Conservation (phyloP, 2,329 filamentous ascomycete genomes). For the Trichoderma endophyticum region DNA sequence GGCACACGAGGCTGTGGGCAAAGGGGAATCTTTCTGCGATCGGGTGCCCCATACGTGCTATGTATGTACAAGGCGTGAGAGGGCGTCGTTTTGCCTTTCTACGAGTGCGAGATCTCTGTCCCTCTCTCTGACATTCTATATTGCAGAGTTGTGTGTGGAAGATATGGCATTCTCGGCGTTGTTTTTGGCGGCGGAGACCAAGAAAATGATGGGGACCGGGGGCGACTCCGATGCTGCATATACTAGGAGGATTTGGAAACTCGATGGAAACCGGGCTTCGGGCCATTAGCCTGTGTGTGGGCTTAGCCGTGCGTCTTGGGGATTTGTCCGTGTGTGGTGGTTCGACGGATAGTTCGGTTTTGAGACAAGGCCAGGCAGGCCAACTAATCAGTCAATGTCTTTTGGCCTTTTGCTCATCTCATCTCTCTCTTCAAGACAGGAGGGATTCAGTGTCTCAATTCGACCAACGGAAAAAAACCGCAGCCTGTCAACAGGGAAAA, state of each 20-base stretch:
- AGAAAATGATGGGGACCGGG: neutral
- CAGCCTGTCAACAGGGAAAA: neutral
- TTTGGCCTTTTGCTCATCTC: neutral
- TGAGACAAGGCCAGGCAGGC: neutral
- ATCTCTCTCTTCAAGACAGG: neutral
- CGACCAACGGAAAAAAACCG: neutral
- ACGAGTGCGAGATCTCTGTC: neutral
- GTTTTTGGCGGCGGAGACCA: neutral
- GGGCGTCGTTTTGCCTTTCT: neutral
- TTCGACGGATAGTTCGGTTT: neutral
- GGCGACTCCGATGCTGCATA: neutral
- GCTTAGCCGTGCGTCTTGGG: neutral
- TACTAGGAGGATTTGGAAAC: neutral
- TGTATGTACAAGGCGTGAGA: neutral
- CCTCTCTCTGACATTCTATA: neutral
- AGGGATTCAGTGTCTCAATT: neutral
- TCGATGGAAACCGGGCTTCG: neutral
- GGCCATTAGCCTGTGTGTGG: neutral
- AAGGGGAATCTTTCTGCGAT: neutral
- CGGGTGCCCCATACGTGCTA: neutral
- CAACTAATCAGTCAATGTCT: neutral
- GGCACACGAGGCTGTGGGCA: neutral
- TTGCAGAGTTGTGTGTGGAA: neutral
- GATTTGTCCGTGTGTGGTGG: neutral
- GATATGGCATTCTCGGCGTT: neutral